A percentile compares a stretch with the other conserved stretches of the same genome.
These are phyloP conservation scores for Fusarium pilosicola DNA, from an alignment of 2,329 filamentous ascomycete species.

Conservation along the genomic window DNA sequence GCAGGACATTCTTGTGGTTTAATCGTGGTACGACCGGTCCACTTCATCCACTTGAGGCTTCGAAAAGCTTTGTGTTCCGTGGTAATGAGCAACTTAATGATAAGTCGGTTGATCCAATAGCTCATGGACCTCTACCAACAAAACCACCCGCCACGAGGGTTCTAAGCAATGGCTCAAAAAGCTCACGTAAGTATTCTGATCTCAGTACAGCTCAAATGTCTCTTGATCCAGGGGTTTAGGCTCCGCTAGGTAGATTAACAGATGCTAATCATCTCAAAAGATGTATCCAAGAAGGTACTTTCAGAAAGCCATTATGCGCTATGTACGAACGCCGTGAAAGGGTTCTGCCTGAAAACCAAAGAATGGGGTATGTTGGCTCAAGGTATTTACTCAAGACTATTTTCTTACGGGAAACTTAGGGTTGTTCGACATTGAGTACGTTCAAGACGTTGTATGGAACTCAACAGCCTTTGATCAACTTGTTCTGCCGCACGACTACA, in stretches of 20 bases:
- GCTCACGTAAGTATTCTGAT: neutral
- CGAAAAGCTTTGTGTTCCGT: neutral
- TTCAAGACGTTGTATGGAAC: neutral
- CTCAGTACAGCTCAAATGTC: accelerated
- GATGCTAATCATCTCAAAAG: neutral
- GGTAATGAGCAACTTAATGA: neutral
- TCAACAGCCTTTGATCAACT: constrained; percentile 11
- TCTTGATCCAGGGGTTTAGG: accelerated
- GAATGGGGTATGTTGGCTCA: constrained; percentile 6
- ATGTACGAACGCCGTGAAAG: neutral
- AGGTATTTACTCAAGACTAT: neutral
- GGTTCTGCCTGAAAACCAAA: constrained; percentile 10
- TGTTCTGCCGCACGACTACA: constrained; percentile 6
- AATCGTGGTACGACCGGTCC: neutral
- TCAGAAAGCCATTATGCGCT: neutral
- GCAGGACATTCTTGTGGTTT: neutral
- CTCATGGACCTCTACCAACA: neutral
- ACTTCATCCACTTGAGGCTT: neutral
- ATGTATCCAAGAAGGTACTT: neutral
- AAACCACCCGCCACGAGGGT: accelerated
- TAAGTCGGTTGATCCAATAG: accelerated
- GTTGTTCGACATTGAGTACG: neutral
- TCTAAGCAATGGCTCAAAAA: neutral
- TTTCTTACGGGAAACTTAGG: neutral
- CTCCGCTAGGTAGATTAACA: accelerated